Base-by-base conservation (phyloP, 371 early-diverging fungal genomes). In the Hamiltosporidium tvaerminnensis region DNA sequence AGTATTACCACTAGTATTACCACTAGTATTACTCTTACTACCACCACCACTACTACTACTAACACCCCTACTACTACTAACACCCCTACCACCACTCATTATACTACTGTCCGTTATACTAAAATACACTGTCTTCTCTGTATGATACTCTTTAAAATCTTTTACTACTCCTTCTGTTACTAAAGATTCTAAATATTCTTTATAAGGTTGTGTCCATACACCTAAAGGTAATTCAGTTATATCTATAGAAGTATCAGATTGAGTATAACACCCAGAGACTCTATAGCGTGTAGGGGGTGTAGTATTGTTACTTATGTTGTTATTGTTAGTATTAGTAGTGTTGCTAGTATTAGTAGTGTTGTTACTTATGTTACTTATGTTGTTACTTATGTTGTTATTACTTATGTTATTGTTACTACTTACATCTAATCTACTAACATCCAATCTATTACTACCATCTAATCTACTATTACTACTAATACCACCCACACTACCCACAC, bases 171-270 rank as follows among this genome's bases (percentile, higher is more conserved):
- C 75, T 1, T 83, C 82, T n/a, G 76, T 47, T 62, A 84, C 69
- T 81, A 84, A 83, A 12, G 71, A 61, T 61, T 91, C 91, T 16
- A 96, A 76, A 66, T 82, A 80, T 55, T 90, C 86, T 75, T 92
- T 94, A 81, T 91, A 97, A 1, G 72, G 77, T 54, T 91, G 86
- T 0, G 95, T 96, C 96, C 96, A 97, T 1, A 80, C 70, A 39
- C 88, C 83, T 35, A 98, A 81, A 0, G 99, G 97, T 14, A 97
- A 81, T 77, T 98, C 99, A 0, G 87, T 84, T 41, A 98, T 87
- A 54, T 85, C 81, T 49, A 96, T 72, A 31, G 81, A 85, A 0
- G 81, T 84, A n/a, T 86, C 86, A 5, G 84, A 7, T 44, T 7
- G 5, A 7, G 44, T 44, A 14, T 44, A 44, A 5, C 5, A 44